These are phyloP conservation scores for Calonectria pseudoreteaudii DNA, from an alignment of 2,329 filamentous ascomycete genomes.

Conservation along the genomic window DNA sequence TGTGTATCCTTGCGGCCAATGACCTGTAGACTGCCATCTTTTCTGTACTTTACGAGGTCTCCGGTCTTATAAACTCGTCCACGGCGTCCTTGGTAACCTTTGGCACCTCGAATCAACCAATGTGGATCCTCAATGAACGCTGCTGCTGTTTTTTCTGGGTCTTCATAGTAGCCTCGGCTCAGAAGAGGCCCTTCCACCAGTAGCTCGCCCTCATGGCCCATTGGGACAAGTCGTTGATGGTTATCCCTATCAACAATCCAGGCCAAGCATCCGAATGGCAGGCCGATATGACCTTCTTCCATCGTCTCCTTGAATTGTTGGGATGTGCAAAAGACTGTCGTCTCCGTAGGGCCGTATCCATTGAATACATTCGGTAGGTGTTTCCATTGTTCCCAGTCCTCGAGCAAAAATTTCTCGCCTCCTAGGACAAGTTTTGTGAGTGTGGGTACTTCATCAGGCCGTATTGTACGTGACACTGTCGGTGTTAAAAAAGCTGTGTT, in stretches of 20 bases:
- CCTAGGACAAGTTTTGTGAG: constrained; percentile 20
- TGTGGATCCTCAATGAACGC: constrained; percentile 48
- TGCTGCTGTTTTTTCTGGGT: constrained; percentile 44
- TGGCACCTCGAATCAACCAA: constrained; percentile 44
- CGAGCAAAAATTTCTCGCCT: constrained; percentile 15
- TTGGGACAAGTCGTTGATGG: constrained; percentile 33
- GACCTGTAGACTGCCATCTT: constrained; percentile 53
- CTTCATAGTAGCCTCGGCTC: constrained; percentile 61
- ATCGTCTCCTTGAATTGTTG: constrained; percentile 1
- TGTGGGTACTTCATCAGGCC: not conserved
- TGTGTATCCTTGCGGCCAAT: not conserved
- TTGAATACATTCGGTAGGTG: not conserved
- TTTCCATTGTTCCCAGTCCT: not conserved
- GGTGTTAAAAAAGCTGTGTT: constrained; percentile 1
- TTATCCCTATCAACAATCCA: constrained; percentile 43
- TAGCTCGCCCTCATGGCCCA: constrained; percentile 57
- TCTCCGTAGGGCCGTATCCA: constrained; percentile 24
- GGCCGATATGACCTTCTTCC: constrained; percentile 16
- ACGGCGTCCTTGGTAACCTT: constrained; percentile 7
- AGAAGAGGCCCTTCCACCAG: constrained; percentile 58
- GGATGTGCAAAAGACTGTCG: not conserved
- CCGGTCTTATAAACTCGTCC: constrained; percentile 57
- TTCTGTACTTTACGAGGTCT: constrained; percentile 57
- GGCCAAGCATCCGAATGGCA: not conserved
- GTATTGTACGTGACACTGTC: not conserved